Conservation (phyloP, 768 basidiomycete species). For the Naganishia friedmannii region DNA sequence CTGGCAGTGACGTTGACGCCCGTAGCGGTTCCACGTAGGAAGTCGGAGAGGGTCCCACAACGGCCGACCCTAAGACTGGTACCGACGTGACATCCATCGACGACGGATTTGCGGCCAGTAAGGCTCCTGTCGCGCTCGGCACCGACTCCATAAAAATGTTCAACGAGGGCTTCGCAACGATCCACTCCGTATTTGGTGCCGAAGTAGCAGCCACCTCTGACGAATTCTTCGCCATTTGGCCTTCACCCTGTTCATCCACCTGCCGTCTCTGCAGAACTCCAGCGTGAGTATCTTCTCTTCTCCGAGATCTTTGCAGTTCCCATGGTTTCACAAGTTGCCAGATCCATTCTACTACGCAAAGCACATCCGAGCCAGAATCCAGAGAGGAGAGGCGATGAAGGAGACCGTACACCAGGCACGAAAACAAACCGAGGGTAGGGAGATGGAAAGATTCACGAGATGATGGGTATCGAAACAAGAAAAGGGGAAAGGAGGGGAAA, state of each 20-base stretch:
- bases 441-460: neutral
- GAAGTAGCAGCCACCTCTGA: neutral
- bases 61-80: too few relatives aligned
- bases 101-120: neutral
- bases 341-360: neutral
- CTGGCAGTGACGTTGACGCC: too few relatives aligned
- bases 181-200: neutral
- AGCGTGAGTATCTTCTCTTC: neutral
- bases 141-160: neutral
- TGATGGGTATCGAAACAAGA: neutral
- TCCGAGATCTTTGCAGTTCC: neutral
- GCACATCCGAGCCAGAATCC: neutral
- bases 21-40: too few relatives aligned
- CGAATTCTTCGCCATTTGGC: neutral
- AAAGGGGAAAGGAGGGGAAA: neutral
- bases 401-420: neutral
- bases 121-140: neutral
- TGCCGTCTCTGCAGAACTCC: too few relatives aligned
- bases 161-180: neutral
- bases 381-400: neutral
- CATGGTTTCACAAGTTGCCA: constrained; percentile 5
- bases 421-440: neutral
- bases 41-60: too few relatives aligned
- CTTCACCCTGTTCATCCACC: neutral
- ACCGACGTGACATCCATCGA: neutral